Evolutionary conservation across 1,284 basidiomycete genomes (phyloP).

Genomic region (Pseudozyma hubeiensis): DNA sequence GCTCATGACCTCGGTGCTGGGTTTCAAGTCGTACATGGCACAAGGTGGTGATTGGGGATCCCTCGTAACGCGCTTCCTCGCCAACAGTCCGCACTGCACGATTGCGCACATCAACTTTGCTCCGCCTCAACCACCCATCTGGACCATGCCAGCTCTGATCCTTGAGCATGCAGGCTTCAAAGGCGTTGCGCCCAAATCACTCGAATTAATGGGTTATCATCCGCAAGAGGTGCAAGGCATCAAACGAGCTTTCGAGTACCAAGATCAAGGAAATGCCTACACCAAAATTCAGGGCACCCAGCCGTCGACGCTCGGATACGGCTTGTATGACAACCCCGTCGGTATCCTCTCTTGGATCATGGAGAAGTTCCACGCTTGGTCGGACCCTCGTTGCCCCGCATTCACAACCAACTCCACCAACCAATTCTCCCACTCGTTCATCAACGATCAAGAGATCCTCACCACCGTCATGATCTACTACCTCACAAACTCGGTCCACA

Average conservation of each 20-base stretch:
- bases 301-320: slow-evolving; percentile 32
- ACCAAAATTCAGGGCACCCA: slow-evolving; percentile 28
- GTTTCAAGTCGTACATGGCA: slow-evolving; percentile 49
- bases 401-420: slow-evolving; percentile 29
- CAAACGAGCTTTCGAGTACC: slow-evolving; percentile 29
- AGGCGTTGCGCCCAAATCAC: slow-evolving; percentile 2
- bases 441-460: slow-evolving; percentile 54
- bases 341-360: slow-evolving; percentile 41
- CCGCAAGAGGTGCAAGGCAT: slow-evolving; percentile 28
- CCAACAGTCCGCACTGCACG: slow-evolving; percentile 50
- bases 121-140: slow-evolving; percentile 38
- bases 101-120: slow-evolving; percentile 55
- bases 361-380: slow-evolving; percentile 56
- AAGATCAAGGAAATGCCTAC: slow-evolving; percentile 33
- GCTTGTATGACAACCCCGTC: slow-evolving; percentile 37
- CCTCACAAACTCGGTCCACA: slow-evolving; percentile 50
- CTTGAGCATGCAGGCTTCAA: slow-evolving; percentile 24
- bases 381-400: slow-evolving; percentile 54
- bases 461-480: slow-evolving; percentile 52
- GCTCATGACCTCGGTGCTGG: slow-evolving; percentile 56
- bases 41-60: slow-evolving; percentile 63
- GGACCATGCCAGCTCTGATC: slow-evolving; percentile 27
- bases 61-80: slow-evolving; percentile 47
- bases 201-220: slow-evolving; percentile 34
- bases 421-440: slow-evolving; percentile 13